Conservation (phyloP, 208 protist genomes). For the Trypanosoma platydactyli region DNA sequence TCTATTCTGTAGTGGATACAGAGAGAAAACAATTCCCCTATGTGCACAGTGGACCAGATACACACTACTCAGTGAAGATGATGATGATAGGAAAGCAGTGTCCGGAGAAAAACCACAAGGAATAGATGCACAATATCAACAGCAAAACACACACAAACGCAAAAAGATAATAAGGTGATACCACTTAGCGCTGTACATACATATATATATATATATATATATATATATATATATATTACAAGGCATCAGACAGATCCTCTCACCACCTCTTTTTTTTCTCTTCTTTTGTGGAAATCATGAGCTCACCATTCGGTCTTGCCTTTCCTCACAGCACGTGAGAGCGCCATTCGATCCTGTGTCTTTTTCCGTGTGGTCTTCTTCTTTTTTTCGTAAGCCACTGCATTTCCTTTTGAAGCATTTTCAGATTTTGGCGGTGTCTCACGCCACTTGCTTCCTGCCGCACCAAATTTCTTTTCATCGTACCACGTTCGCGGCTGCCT, state of each 20-base stretch:
- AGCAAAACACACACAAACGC: not conserved
- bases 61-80: not conserved
- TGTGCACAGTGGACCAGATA: too few relatives aligned
- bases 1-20: not conserved
- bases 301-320: slow-evolving; percentile 25
- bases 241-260: too few relatives aligned
- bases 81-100: too few relatives aligned
- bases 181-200: not conserved
- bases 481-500: slow-evolving; percentile 56
- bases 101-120: not conserved
- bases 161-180: slow-evolving; percentile 7
- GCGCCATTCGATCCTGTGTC: slow-evolving; percentile 25
- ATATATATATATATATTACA: not conserved
- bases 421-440: slow-evolving; percentile 44
- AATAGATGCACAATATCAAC: not conserved
- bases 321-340: slow-evolving; percentile 43
- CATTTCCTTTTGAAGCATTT: slow-evolving; percentile 28
- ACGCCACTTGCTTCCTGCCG: slow-evolving; percentile 48
- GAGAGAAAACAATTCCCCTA: not conserved
- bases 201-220: slow-evolving; percentile 16
- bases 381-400: slow-evolving; percentile 66
- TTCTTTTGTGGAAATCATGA: not conserved
- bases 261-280: too few relatives aligned
- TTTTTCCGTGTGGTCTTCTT: slow-evolving; percentile 59
- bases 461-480: slow-evolving; percentile 75